A percentile compares a stretch with the other conserved stretches of the same genome.
Evolutionary conservation across 2,329 filamentous ascomycete species (phyloP).

Genomic region (Sporothrix dimorphospora): DNA sequence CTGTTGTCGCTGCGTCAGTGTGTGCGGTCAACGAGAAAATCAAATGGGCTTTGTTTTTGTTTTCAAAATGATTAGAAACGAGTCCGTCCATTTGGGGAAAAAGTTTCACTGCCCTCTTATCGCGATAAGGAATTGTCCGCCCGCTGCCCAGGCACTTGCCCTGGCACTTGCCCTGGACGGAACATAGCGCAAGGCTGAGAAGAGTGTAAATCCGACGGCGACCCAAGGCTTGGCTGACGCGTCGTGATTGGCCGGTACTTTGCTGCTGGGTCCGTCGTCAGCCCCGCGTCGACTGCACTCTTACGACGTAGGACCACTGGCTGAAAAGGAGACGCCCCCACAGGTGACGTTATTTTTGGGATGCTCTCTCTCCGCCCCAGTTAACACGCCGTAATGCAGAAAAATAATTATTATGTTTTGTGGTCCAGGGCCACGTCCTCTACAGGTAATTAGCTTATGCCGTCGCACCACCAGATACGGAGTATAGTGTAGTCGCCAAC

Average conservation of each 20-base stretch:
- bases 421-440: background rate
- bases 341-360: conserved; percentile 26
- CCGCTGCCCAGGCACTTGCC: too few relatives aligned
- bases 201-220: background rate
- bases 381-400: background rate
- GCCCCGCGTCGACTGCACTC: conserved; percentile 18
- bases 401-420: background rate
- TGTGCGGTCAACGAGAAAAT: background rate
- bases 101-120: conserved; percentile 28
- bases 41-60: background rate
- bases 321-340: background rate
- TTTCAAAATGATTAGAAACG: background rate
- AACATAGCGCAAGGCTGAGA: conserved; percentile 32
- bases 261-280: background rate
- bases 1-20: background rate
- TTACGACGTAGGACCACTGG: background rate
- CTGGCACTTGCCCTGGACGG: background rate
- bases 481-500: background rate
- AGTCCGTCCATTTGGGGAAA: background rate
- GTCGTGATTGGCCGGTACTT: conserved; percentile 9
- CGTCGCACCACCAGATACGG: background rate
- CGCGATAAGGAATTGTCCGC: too few relatives aligned
- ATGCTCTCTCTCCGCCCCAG: background rate
- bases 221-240: background rate
- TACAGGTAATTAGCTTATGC: too few relatives aligned